phyloP scores from a whole-genome alignment of 257 asterid genomes.

The Capsicum rhomboideum region DNA sequence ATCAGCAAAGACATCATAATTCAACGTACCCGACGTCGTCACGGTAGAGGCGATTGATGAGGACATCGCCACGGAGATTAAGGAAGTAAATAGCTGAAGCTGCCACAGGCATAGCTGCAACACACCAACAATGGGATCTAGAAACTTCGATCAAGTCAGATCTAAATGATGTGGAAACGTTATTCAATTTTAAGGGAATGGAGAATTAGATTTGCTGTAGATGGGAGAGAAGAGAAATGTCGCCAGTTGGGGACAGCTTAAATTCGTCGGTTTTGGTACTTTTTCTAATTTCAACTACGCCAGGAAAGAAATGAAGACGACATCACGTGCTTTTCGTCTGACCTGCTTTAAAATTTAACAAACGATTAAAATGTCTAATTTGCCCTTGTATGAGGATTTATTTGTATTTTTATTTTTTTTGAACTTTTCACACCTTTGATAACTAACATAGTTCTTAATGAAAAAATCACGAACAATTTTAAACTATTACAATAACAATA shows the following conservation, averaged over 20 bases:
- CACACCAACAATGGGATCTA: constrained; percentile 6
- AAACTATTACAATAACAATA: too few species aligned
- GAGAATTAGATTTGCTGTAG: background rate
- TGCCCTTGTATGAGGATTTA: too few species aligned
- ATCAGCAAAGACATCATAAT: background rate
- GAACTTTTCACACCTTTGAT: too few species aligned
- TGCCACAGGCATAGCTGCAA: constrained; percentile 83
- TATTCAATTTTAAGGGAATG: background rate
- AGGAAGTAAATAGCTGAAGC: constrained; percentile 96
- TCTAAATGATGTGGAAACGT: background rate
- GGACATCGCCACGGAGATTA: constrained; percentile 98
- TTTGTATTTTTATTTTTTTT: too few species aligned
- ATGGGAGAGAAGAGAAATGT: background rate
- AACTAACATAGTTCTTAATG: too few species aligned
- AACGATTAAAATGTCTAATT: background rate
- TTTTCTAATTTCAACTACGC: background rate
- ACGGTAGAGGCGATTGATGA: constrained; percentile 97
- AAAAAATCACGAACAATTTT: too few species aligned
- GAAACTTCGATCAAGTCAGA: background rate
- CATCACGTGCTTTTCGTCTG: background rate
- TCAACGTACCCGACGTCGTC: constrained; percentile 83
- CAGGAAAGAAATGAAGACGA: background rate
- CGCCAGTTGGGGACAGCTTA: constrained; percentile 2
- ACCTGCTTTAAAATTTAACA: background rate
- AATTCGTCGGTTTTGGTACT: background rate